Conservation (phyloP, 2,329 filamentous ascomycete species). For the Hypoxylon sp. region DNA sequence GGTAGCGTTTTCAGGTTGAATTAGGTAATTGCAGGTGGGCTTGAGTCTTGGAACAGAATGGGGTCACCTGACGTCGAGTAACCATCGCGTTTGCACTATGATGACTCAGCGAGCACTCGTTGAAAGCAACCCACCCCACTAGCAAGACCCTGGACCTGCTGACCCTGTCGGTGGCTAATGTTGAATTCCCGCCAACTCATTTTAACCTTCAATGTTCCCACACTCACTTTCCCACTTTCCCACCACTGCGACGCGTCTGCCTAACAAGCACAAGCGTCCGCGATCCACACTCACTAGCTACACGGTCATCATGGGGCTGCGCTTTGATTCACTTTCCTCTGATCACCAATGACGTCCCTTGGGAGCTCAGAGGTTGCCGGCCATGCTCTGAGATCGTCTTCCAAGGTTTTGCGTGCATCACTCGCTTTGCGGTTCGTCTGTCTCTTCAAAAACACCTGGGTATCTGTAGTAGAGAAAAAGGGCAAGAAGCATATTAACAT, state of each 20-base stretch:
- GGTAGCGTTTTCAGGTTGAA: conserved; percentile 22
- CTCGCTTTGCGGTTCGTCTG: conserved; percentile 42
- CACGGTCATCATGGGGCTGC: conserved; percentile 48
- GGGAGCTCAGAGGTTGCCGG: conserved; percentile 46
- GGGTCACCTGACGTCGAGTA: conserved; percentile 43
- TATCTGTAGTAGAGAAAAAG: conserved; percentile 26
- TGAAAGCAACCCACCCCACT: neutral
- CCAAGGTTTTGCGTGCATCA: conserved; percentile 37
- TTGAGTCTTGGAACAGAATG: conserved; percentile 7
- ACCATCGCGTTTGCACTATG: neutral
- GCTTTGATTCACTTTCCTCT: conserved; percentile 31
- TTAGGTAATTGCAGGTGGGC: conserved; percentile 25
- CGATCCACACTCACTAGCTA: conserved; percentile 29
- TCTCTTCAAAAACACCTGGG: neutral
- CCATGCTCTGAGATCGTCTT: conserved; percentile 48
- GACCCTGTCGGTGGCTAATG: neutral
- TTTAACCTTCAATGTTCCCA: conserved; percentile 8
- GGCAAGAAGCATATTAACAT: conserved; percentile 28
- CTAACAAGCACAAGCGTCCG: conserved; percentile 31
- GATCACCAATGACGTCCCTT: conserved; percentile 46
- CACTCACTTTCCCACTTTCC: neutral
- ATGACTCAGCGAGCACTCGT: neutral
- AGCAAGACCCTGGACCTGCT: neutral
- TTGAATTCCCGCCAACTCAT: conserved; percentile 8
- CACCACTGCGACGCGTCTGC: conserved; percentile 40